Percentiles rank a stretch among this genome's conserved stretches.
These are phyloP conservation scores for Colletotrichum zoysiae DNA, from an alignment of 2,329 filamentous ascomycete genomes.

Conservation along the genomic window DNA sequence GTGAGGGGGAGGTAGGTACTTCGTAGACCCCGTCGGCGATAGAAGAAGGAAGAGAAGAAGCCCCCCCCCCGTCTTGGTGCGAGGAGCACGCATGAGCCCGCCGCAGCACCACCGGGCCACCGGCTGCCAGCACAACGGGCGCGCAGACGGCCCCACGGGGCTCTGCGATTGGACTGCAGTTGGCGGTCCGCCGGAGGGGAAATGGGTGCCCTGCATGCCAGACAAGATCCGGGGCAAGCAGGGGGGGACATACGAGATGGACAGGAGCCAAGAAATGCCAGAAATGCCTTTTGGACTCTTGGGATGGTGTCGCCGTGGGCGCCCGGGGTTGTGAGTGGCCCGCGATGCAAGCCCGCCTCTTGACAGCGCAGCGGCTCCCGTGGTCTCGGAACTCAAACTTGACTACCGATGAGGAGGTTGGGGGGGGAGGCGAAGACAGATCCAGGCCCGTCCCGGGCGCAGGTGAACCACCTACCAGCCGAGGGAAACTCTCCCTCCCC, in stretches of 20 bases:
- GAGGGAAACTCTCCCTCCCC: background rate
- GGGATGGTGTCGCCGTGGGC: constrained; percentile 5
- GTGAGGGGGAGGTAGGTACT: background rate
- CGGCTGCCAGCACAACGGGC: background rate
- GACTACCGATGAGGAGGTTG: constrained; percentile 41
- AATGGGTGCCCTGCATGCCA: constrained; percentile 11
- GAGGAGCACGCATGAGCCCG: background rate
- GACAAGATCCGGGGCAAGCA: constrained; percentile 18
- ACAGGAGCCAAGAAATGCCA: constrained; percentile 33
- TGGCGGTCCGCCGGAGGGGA: background rate
- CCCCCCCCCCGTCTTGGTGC: background rate
- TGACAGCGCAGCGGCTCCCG: constrained; percentile 37
- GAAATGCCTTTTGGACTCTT: constrained; percentile 12
- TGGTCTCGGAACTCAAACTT: constrained; percentile 41
- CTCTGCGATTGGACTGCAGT: background rate
- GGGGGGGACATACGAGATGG: constrained; percentile 19
- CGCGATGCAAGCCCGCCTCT: constrained; percentile 29
- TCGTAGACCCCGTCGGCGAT: background rate
- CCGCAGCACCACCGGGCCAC: constrained; percentile 8
- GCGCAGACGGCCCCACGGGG: background rate
- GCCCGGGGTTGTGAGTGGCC: constrained; percentile 23
- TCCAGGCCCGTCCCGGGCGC: constrained; percentile 24
- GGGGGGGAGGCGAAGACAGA: background rate
- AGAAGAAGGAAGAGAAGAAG: background rate
- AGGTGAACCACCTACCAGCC: constrained; percentile 22